Percentiles rank a stretch among this genome's conserved stretches.
Evolutionary conservation across 2,329 filamentous ascomycete genomes (phyloP).

Genomic region (Beauveria asiatica): DNA sequence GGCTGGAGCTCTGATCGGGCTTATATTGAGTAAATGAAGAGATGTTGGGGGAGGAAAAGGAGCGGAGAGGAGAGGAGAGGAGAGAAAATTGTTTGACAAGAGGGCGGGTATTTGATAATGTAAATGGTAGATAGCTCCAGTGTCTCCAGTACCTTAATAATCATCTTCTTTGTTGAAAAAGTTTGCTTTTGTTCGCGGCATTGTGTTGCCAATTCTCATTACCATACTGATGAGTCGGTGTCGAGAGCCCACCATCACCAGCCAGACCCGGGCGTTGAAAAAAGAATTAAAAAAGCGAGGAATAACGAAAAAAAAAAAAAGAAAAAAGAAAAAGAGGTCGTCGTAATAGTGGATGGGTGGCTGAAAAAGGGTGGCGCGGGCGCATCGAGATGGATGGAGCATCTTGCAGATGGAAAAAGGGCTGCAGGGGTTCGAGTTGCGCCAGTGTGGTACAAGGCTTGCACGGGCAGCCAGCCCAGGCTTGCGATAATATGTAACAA

Average conservation of each 20-base stretch:
- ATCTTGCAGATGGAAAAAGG: neutral
- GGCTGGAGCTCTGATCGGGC: neutral
- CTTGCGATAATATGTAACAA: neutral
- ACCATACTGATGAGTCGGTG: no score
- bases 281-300: no score
- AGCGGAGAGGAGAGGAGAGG: neutral
- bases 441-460: neutral
- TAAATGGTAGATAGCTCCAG: neutral
- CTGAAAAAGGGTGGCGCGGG: neutral
- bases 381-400: neutral
- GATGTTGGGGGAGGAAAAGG: no score
- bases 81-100: neutral
- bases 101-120: slow-evolving; percentile 4
- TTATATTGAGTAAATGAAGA: neutral
- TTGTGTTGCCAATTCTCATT: no score
- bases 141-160: neutral
- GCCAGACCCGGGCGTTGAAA: no score
- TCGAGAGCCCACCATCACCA: no score
- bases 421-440: neutral
- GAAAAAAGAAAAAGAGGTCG: no score
- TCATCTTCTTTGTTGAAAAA: neutral
- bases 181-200: no score
- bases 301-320: no score
- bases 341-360: no score
- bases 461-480: neutral